Evolutionary conservation across 2,329 filamentous ascomycete species (phyloP), one percentile per base, ranked within the genome.

Genomic region (Pyrenochaeta sp.): DNA sequence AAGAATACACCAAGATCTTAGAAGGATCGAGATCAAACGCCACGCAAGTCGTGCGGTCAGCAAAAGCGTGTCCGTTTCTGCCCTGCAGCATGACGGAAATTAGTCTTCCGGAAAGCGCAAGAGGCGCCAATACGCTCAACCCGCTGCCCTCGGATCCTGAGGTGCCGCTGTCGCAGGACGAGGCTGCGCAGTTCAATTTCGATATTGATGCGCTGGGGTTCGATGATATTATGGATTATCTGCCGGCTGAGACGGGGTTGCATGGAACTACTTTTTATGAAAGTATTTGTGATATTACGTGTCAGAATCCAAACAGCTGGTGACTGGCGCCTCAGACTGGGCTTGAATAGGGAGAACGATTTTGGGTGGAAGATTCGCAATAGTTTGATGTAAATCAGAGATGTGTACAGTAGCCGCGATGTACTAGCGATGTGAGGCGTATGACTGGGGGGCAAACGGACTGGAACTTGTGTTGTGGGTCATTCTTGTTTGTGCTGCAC

Each of bases 131-230:
- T 9, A 17, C 20, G 6, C 26, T 31, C 21, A 27, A 36, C 6
- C n/a, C n/a, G n/a, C 17, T 45, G 7, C 38, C 41, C 15, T 10
- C 31, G 13, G 39, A 41, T 13, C 41, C 34, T 5, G 40, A 53
- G 1, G 11, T 45, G 1, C 24, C 47, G n/a, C 8, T 52, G 3
- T 44, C 44, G 7, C 35, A 48, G 3, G 57, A 65, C n/a, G 41
- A 49, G 3, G 42, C 52, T 24, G 35, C 30, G 2, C 46, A 48
- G 13, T 53, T 52, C 28, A 55, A 60, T 23, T 55, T 56, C n/a
- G 61, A 66, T 28, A 51, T 65, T 6, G 61, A 66, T 31, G 57
- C 57, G 44, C 34, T 58, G 18, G 51, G 51, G 1, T 64, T 66
- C 18, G 59, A 62, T 11, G 54, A 63, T 14, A 40, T 67, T 3